These are phyloP conservation scores for Vigna nakashimae DNA, from an alignment of 306 rosid genomes.

Conservation along the genomic window DNA sequence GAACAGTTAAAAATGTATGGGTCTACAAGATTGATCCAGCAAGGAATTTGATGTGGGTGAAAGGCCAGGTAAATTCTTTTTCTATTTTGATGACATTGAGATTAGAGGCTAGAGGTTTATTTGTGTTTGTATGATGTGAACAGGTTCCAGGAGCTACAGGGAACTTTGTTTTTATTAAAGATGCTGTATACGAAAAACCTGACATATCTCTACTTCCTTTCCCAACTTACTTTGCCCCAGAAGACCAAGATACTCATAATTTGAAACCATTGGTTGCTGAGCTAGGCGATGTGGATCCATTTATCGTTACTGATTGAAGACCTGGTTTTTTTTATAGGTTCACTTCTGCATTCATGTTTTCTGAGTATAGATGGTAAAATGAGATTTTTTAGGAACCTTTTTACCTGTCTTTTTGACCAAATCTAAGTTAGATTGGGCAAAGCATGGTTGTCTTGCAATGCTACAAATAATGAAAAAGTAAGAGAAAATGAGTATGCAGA, in stretches of 20 bases:
- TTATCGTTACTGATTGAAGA: conserved; percentile 74
- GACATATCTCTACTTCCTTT: conserved; percentile 76
- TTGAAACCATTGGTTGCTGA: conserved; percentile 82
- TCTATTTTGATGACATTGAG: too few relatives aligned
- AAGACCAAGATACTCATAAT: conserved; percentile 61
- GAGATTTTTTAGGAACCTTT: conserved; percentile 43
- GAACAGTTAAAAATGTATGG: conserved; percentile 95
- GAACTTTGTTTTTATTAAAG: conserved; percentile 88
- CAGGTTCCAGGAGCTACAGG: conserved; percentile 98
- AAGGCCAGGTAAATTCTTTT: conserved; percentile 80
- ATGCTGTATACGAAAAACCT: conserved; percentile 79
- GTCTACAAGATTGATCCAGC: conserved; percentile 93
- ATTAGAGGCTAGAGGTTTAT: too few relatives aligned
- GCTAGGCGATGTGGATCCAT: conserved; percentile 93
- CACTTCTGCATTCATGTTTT: conserved; percentile 27
- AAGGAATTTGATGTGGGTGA: conserved; percentile 93
- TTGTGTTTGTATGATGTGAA: conserved; percentile 18
- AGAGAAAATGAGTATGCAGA: too few relatives aligned
- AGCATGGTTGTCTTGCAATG: conserved; percentile 31
- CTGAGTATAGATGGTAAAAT: conserved; percentile 35
- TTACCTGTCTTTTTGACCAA: conserved; percentile 31
- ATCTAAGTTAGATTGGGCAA: conserved; percentile 36
- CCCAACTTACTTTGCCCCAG: conserved; percentile 79
- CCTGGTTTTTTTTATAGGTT: not conserved
- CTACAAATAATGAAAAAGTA: conserved; percentile 37